A percentile compares a stretch with the other conserved stretches of the same genome.
Conservation (phyloP, 768 basidiomycete genomes). For the Lenzites betulinus region DNA sequence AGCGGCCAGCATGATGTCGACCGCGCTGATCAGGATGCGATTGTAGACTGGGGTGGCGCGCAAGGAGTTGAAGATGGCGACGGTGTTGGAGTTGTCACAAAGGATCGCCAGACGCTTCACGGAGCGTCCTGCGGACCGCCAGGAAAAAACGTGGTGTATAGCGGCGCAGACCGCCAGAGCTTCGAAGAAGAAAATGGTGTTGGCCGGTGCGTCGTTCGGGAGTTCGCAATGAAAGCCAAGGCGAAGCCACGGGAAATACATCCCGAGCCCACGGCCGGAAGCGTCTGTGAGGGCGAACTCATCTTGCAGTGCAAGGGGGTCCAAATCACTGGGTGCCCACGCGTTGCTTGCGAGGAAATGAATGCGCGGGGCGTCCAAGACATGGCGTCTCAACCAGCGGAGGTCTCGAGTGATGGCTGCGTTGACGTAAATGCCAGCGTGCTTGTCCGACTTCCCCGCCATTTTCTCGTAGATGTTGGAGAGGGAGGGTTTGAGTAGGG, state of each 20-base stretch:
- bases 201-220: neutral
- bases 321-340: slow-evolving; percentile 11
- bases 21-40: slow-evolving; percentile 17
- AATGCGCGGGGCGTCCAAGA: too few relatives aligned
- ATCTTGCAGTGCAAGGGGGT: slow-evolving; percentile 26
- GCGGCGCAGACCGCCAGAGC: neutral
- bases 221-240: too few relatives aligned
- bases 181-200: too few relatives aligned
- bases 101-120: too few relatives aligned
- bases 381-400: slow-evolving; percentile 31
- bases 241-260: neutral
- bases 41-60: slow-evolving; percentile 22
- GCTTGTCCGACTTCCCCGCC: slow-evolving; percentile 20
- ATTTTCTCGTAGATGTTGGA: too few relatives aligned
- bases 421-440: slow-evolving; percentile 33
- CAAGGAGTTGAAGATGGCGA: slow-evolving; percentile 28
- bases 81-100: slow-evolving; percentile 29
- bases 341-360: too few relatives aligned
- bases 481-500: slow-evolving; percentile 32
- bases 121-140: neutral
- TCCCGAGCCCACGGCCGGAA: neutral
- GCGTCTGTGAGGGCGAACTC: neutral
- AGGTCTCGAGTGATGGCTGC: slow-evolving; percentile 31
- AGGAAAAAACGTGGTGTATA: neutral
- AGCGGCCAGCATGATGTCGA: slow-evolving; percentile 13